Base-by-base conservation (phyloP, 352 stramenopile genomes). In the Thalassiosira hispida region DNA sequence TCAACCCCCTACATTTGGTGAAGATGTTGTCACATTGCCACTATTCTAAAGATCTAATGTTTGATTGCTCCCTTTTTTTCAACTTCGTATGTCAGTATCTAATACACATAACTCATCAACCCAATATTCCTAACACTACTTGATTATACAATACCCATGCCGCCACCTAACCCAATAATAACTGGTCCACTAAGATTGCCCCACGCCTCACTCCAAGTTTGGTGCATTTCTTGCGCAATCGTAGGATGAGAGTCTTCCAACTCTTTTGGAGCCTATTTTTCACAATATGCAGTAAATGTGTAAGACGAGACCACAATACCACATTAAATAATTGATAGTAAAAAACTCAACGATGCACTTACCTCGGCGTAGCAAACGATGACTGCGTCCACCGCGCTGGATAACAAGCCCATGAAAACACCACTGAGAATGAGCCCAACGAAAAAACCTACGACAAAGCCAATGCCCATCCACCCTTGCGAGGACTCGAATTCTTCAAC, bases 331-430 rank as follows among this genome's bases (percentile, higher is more conserved):
- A 38, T 57, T 23, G 9, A 7, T 42, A 2, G 53, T 2, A 31
- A 31, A 49, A 46, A 11, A 29, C 46, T 31, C 23, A 44, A 55
- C 9, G 25, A 49, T 2, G 44, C 29, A 56, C 33, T 52, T 47
- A 51, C 42, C 84, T 98, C 94, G 0, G 96, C 96, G 81, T 97
- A 98, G 84, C 95, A 97, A 22, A 98, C 96, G 77, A 98, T 98
- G 31, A 98, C 95, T 6, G 96, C 97, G 60, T 97, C 95, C 20
- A 98, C 95, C 7, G 95, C 97, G 78, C 94, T 97, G 67, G 96
- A 92, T 18, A 99, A 92, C 44, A 98, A 95, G 35, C 92, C 91
- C 44, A 98, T 87, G 14, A 98, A 94, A 23, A 98, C 90, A 20
- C 91, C 90, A 52, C 98, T 91, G 16, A 96, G 89, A 8, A 96